Base-by-base conservation (phyloP, 2,329 filamentous ascomycete genomes). In the Aspergillus luchuensis region DNA sequence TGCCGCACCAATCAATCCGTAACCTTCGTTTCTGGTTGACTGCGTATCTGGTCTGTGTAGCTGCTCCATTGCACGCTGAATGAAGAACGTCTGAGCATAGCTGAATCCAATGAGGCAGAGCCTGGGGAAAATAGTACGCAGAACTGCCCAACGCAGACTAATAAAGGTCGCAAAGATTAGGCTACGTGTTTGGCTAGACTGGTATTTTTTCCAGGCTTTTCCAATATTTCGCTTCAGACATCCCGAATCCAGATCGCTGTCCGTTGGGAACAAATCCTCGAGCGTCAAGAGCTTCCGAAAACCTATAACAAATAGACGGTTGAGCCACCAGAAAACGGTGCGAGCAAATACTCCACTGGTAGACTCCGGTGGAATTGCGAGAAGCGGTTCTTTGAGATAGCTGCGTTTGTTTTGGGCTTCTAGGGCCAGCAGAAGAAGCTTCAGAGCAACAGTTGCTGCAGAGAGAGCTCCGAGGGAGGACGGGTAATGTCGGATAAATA, bases 351-450 rank as follows among this genome's bases (percentile, higher is more conserved):
- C 62, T 19, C 68, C 66, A 39, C 66, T 64, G 2, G 65, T 67
- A 1, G 65, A 57, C 51, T 74, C 71, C 8, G 67, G 59, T 2
- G 71, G 36, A 30, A 48, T 57, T 19, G 60, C 48, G 5, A 53
- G 48, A 17, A 60, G 67, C 17, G n/a, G 36, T 5, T 56, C 61
- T 33, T 63, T 63, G 4, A 71, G 63, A 28, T 62, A 54, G 8
- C 49, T 60, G 43, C 71, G 64, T 62, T 84, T 84, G n/a, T 77
- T 74, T 38, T 66, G 70, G 17, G 75, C 72, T 67, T 83, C 82
- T 1, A 80, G 70, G 8, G 77, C 66, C 3, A 81, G 67, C 4
- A 81, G 61, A n/a, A 77, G 63, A 5, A 76, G 17, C 56, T 82
- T 82, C 38, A 79, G 61, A 2, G 68, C 74, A 17, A 79, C 59